A percentile compares a stretch with the other conserved stretches of the same genome.
phyloP scores from a whole-genome alignment of 495 filamentous ascomycete genomes.

The Penicillium atrosanguineum region DNA sequence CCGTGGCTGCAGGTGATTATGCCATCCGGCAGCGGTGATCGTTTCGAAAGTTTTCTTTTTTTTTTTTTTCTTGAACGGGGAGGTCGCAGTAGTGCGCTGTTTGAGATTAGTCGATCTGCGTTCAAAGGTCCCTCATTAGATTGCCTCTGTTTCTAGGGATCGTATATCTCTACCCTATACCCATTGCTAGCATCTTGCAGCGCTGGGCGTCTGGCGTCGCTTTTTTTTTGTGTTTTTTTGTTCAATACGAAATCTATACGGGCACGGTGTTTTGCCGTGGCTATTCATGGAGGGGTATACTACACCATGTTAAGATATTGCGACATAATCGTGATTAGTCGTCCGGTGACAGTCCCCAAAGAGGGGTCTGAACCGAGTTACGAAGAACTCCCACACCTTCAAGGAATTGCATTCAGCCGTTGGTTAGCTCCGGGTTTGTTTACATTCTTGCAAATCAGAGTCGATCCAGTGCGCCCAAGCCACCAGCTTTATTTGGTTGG shows the following conservation, averaged over 20 bases:
- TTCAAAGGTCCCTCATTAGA: slow-evolving; percentile 3
- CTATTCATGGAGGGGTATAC: neutral
- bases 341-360: too few relatives aligned
- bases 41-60: slow-evolving; percentile 4
- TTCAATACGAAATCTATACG: neutral
- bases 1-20: slow-evolving; percentile 20
- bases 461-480: slow-evolving; percentile 4
- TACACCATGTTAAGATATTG: slow-evolving; percentile 1
- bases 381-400: too few relatives aligned
- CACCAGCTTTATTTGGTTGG: neutral
- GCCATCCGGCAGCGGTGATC: neutral
- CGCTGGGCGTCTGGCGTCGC: slow-evolving; percentile 20
- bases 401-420: neutral
- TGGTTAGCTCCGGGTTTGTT: neutral
- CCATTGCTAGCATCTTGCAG: slow-evolving; percentile 22
- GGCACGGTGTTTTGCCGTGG: neutral
- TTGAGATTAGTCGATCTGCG: slow-evolving; percentile 5
- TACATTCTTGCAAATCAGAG: slow-evolving; percentile 1
- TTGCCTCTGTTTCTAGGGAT: slow-evolving; percentile 11
- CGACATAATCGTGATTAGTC: neutral
- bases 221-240: too few relatives aligned
- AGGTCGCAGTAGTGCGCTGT: neutral
- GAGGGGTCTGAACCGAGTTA: too few relatives aligned
- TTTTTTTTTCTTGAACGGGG: neutral
- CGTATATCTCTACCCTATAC: slow-evolving; percentile 24